Conservation (phyloP, 1,284 basidiomycete genomes). For the Cystobasidium pallidum region DNA sequence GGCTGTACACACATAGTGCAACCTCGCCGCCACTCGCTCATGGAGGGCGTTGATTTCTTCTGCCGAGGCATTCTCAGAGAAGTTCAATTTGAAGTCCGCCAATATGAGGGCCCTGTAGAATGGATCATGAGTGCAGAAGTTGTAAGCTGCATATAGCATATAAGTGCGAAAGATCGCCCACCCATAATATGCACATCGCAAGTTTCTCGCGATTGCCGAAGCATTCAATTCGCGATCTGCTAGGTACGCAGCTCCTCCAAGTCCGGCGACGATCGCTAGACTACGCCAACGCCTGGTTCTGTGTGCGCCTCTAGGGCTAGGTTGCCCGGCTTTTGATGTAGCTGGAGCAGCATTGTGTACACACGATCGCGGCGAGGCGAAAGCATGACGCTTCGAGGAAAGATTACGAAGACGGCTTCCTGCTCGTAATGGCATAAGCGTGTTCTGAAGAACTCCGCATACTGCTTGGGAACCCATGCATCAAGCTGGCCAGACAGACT, state of each 20-base stretch:
- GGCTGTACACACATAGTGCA: conserved; percentile 69
- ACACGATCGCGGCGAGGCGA: conserved; percentile 12
- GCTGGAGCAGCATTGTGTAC: not conserved
- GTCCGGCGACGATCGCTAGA: conserved; percentile 44
- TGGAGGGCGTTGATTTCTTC: conserved; percentile 76
- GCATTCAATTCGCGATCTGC: conserved; percentile 69
- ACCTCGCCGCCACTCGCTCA: conserved; percentile 74
- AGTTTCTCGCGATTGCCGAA: conserved; percentile 66
- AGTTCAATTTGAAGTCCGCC: conserved; percentile 81
- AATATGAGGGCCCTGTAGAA: conserved; percentile 11
- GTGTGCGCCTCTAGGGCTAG: not conserved
- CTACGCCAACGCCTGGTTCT: conserved; percentile 7
- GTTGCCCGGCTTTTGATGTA: not conserved
- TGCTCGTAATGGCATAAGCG: not conserved
- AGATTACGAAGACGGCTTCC: not conserved
- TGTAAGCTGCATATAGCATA: not conserved
- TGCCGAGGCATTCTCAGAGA: conserved; percentile 63
- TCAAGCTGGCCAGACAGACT: not conserved
- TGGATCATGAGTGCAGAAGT: too few relatives aligned
- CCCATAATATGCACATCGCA: conserved; percentile 69
- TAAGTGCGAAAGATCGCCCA: conserved; percentile 35
- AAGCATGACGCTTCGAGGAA: conserved; percentile 4
- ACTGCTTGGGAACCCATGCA: conserved; percentile 16
- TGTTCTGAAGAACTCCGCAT: conserved; percentile 6
- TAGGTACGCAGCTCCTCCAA: conserved; percentile 61